Evolutionary conservation across 2,329 filamentous ascomycete genomes (phyloP), one percentile per base, ranked within the genome.

Genomic region (Beauveria australis): DNA sequence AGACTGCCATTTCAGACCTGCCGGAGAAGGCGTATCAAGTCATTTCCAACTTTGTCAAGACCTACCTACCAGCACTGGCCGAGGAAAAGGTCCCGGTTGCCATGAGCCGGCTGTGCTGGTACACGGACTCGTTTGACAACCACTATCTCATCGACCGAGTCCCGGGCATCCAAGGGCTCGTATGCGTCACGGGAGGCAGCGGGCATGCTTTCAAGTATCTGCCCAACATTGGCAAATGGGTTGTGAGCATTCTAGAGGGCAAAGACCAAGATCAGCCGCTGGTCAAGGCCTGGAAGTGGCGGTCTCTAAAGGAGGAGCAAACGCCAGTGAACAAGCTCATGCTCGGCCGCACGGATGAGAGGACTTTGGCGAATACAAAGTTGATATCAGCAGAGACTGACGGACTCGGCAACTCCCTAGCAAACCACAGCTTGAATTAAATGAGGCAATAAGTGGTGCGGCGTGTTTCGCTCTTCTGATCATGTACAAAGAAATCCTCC

Each of bases 121-220:
- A 72, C 47, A 71, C 70, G 0, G 71, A 73, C 30, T 69, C 71
- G 0, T 70, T 68, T 7, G 70, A 73, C 49, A 71, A 72, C 54
- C 70, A 73, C 59, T 73, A 68, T 30, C 65, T 73, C 1, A 66
- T 73, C 12, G 71, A 73, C 46, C 60, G 67, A 60, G 33, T 77
- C 74, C 61, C 76, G 79, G 14, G 85, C 78, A 69, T 83, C 76
- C 78, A 85, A n/a, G 77, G 79, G 0, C 66, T 87, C 0, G 81
- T 86, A 66, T 75, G 87, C 0, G 83, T 83, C 2, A 86, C 84
- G 0, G 84, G 82, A 1, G 85, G 85, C 0, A 81, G 78, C 41
- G 84, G 85, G 0, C 84, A 87, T 68, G 84, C 76, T 0, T 87
- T 86, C 69, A 87, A 86, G 65, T 86, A 83, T 62, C 66, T 85